Evolutionary conservation across 768 basidiomycete species (phyloP), one percentile per base, ranked within the genome.

Genomic region (Tremella yokohamensis): DNA sequence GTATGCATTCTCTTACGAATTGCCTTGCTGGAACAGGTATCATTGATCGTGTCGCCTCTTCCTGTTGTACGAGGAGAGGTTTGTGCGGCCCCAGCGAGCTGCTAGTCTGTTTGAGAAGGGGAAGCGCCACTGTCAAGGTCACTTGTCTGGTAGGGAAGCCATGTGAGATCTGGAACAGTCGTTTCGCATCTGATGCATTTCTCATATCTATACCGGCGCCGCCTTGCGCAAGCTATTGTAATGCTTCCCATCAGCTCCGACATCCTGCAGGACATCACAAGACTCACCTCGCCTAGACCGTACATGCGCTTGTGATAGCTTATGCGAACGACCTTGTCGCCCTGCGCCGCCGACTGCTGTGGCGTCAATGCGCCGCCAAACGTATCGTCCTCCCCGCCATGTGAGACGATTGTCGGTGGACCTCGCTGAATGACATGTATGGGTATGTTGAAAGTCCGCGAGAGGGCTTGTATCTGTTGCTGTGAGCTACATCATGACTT

Each of bases 291-390:
- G 65, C 94, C 94, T 6, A 97, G 82, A 2, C 93, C 94, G 78
- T 94, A 98, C 85, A 94, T 87, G 64, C 85, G 83, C 55, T 89
- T 82, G 72, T 98, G 94, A 75, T 94, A 99, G 69, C 92, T 96
- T 69, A 92, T 87, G 48, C 86, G 80, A 6, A 85, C 83, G 1
- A 82, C 79, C 49, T 60, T 57, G 18, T 78, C 75, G 77, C 62
- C 79, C 78, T 50, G 79, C 69, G 49, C 55, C 38, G 52, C 45
- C 22, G 56, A 64, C 58, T 77, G 62, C 49, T 77, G 64, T 56
- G 76, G 59, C 63, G 75, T 60, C 60, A 73, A 58, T 50, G 71
- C 54, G 50, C 75, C 71, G 8, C 67, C 64, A 52, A 69, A 69
- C 9, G 59, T 62, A 52, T 73, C 72, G 25, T 72, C 70, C n/a